Conservation (phyloP, 331 rosid genomes). For the Quercus tomentella region DNA sequence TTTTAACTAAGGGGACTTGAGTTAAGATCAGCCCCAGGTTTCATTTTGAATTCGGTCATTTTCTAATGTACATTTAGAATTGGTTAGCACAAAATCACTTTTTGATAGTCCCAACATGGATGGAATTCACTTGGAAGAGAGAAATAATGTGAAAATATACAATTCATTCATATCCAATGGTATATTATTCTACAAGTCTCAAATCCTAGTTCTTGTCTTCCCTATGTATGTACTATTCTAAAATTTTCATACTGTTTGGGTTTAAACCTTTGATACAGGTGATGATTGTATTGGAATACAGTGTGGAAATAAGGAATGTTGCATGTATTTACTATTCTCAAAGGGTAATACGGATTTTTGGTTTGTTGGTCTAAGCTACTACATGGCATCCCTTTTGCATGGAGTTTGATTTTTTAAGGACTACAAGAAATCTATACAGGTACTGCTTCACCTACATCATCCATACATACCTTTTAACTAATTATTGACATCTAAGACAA, state of each 20-base stretch:
- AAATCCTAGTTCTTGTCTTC: no score
- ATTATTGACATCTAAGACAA: no score
- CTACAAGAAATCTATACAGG: no score
- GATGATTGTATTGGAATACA: conserved; percentile 57
- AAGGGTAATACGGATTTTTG: no score
- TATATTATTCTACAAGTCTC: no score
- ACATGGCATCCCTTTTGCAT: no score
- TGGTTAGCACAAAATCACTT: conserved; percentile 15
- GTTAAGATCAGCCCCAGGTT: conserved; percentile 27
- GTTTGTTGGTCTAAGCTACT: no score
- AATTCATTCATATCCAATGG: no score
- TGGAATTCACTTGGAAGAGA: conserved; percentile 20
- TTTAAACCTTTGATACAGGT: conserved; percentile 20
- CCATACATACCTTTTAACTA: no score
- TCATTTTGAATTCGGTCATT: conserved; percentile 20
- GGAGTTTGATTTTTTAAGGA: no score
- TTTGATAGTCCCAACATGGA: conserved; percentile 32
- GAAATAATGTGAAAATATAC: not conserved
- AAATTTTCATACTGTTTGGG: not conserved
- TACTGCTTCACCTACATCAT: no score
- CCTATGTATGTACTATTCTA: no score
- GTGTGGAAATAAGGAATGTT: conserved; percentile 43
- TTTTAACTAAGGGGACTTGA: conserved; percentile 11
- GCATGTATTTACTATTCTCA: conserved; percentile 9
- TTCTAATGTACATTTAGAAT: conserved; percentile 16